Evolutionary conservation across 768 basidiomycete species (phyloP), one percentile per base, ranked within the genome.

Genomic region (Naganishia friedmannii): DNA sequence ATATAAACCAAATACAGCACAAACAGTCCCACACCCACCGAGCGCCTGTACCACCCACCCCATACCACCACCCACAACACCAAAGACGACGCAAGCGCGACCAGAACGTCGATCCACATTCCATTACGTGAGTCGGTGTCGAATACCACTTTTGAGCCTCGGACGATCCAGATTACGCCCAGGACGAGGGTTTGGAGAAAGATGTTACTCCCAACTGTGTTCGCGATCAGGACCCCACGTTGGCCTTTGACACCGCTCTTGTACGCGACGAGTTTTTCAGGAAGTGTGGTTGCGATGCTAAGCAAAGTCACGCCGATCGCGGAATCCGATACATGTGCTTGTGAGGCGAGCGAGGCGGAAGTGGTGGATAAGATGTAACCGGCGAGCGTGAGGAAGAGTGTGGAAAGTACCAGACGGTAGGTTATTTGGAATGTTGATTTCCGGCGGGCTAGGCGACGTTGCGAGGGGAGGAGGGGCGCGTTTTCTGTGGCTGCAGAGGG

Each of bases 231-330:
- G 48, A 77, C 70, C 28, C 70, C 73, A 8, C 66, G 42, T 15
- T 77, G 74, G 28, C 65, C 66, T 32, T 74, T 70, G 4, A 34
- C 53, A 0, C 72, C 76, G 37, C 34, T 45, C 65, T 70, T 74
- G 71, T 70, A 68, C 3, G 76, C 74, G 9, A 77, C 72, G 42
- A 77, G 70, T 51, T 77, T 77, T 54, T 77, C 76, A 1, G 76
- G 76, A 0, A 77, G 53, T 28, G 76, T 77, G 21, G 76, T 77
- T 12, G 72, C 72, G 55, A 77, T 67, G 37, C 66, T 69, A 17
- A 77, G 69, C 12, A 77, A 51, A 15, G 70, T 68, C 63, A 75
- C 31, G 54, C 76, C 76, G 32, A 72, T 12, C 1, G 72, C 42
- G 19, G 69, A 65, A 17, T 74, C 53, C 10, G 74, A 75, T 9